Conservation (phyloP, 164 flowering plant species). For the Amborella trichopoda region DNA sequence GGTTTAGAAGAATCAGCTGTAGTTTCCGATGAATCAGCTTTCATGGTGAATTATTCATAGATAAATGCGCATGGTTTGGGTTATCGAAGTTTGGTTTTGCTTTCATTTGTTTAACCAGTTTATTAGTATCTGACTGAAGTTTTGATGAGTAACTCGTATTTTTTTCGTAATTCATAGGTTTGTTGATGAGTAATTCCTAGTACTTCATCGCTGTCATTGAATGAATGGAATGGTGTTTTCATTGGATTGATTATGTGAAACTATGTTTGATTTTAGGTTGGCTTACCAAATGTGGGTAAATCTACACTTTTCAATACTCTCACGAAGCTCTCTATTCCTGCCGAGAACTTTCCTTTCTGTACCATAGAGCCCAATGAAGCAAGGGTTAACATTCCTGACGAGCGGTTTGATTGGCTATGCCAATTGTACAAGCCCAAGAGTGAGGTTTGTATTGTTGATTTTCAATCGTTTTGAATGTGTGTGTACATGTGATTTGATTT, state of each 20-base stretch:
- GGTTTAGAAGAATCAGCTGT: too few species aligned
- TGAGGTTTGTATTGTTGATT: constrained; percentile 53
- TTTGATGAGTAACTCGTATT: too few species aligned
- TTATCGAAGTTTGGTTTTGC: too few species aligned
- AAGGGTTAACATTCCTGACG: constrained; percentile 80
- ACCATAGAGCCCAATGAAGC: constrained; percentile 98
- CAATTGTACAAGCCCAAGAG: constrained; percentile 83
- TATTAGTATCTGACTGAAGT: too few species aligned
- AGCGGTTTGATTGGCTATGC: constrained; percentile 91
- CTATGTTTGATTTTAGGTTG: constrained; percentile 43
- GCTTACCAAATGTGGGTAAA: constrained; percentile 97
- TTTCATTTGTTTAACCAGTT: too few species aligned
- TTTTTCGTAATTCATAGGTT: too few species aligned
- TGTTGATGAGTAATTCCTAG: too few species aligned
- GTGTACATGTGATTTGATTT: neutral
- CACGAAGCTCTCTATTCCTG: constrained; percentile 84
- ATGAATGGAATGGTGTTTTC: too few species aligned
- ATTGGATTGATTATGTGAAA: neutral
- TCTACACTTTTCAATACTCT: constrained; percentile 95
- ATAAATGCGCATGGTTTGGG: too few species aligned
- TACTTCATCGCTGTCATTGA: too few species aligned
- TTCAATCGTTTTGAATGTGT: neutral
- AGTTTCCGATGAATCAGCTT: too few species aligned
- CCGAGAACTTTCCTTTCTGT: constrained; percentile 96
- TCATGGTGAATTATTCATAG: too few species aligned